Percentiles rank a stretch among this genome's conserved stretches.
These are phyloP conservation scores for Pseudocercospora vitis DNA, from an alignment of 2,329 filamentous ascomycete genomes.

Conservation along the genomic window DNA sequence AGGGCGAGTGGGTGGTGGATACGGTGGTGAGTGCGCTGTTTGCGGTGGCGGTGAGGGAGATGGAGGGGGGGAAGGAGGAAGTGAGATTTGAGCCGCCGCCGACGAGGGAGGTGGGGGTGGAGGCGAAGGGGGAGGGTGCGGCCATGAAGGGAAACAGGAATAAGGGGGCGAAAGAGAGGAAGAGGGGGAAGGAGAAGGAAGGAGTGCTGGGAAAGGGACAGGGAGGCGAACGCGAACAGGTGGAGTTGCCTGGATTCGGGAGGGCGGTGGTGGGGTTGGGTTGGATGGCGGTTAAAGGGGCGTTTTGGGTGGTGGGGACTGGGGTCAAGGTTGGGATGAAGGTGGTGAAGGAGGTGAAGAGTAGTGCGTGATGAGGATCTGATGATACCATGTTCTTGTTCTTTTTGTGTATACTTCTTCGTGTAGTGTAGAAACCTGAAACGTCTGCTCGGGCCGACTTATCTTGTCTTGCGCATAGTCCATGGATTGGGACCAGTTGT, in stretches of 20 bases:
- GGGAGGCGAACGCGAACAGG: slow-evolving; percentile 26
- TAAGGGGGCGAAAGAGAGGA: slow-evolving; percentile 10
- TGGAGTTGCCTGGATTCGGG: slow-evolving; percentile 42
- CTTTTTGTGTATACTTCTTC: neutral
- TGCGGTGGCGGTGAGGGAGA: slow-evolving; percentile 49
- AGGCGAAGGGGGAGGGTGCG: slow-evolving; percentile 27
- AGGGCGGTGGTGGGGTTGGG: slow-evolving; percentile 43
- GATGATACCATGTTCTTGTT: slow-evolving; percentile 11
- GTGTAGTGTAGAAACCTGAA: neutral
- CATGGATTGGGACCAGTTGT: too few relatives aligned
- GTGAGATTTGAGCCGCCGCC: slow-evolving; percentile 38
- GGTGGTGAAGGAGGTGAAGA: slow-evolving; percentile 42
- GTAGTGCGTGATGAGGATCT: slow-evolving; percentile 4
- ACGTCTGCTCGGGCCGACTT: too few relatives aligned
- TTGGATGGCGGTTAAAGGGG: slow-evolving; percentile 45
- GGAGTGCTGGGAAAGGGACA: slow-evolving; percentile 17
- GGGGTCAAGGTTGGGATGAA: slow-evolving; percentile 43
- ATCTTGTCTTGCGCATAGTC: too few relatives aligned
- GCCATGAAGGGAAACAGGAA: slow-evolving; percentile 11
- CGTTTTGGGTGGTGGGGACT: slow-evolving; percentile 45
- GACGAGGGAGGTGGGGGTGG: slow-evolving; percentile 17
- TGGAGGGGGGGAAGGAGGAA: slow-evolving; percentile 34
- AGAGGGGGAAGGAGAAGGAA: slow-evolving; percentile 28
- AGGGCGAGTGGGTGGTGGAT: slow-evolving; percentile 49
- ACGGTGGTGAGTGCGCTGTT: slow-evolving; percentile 46